Percentiles rank a stretch among this genome's conserved stretches.
These are phyloP conservation scores for Thelonectria blattea DNA, from an alignment of 2,329 filamentous ascomycete species.

Conservation along the genomic window DNA sequence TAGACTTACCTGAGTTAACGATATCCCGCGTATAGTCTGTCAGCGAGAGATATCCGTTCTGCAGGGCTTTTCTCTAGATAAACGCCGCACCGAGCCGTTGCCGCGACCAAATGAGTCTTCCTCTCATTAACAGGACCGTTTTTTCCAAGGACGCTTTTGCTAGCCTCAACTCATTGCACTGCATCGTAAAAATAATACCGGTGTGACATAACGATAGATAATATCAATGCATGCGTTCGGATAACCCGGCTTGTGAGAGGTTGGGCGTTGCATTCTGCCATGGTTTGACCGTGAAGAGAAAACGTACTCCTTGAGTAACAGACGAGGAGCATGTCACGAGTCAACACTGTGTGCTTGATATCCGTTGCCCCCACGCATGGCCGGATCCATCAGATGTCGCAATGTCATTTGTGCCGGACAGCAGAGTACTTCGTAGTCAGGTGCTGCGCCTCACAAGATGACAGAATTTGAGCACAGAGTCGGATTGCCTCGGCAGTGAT, in stretches of 20 bases:
- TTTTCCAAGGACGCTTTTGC: too few species aligned
- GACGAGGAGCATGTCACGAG: slow-evolving; percentile 82
- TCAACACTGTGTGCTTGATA: slow-evolving; percentile 76
- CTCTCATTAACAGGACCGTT: slow-evolving; percentile 80
- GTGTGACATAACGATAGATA: slow-evolving; percentile 84
- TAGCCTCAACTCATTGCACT: too few species aligned
- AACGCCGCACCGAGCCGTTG: slow-evolving; percentile 74
- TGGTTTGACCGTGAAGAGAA: slow-evolving; percentile 71
- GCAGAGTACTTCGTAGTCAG: too few species aligned
- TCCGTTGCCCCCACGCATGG: slow-evolving; percentile 70
- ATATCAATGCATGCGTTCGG: slow-evolving; percentile 79
- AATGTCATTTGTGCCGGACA: slow-evolving; percentile 60
- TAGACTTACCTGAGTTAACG: slow-evolving; percentile 58
- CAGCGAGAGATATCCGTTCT: slow-evolving; percentile 88
- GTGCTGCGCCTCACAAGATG: too few species aligned
- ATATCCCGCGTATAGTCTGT: slow-evolving; percentile 75
- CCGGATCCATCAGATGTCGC: slow-evolving; percentile 75
- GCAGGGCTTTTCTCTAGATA: slow-evolving; percentile 84
- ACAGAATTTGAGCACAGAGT: too few species aligned
- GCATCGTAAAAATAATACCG: too few species aligned
- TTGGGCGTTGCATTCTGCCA: slow-evolving; percentile 74
- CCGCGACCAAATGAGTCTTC: slow-evolving; percentile 74
- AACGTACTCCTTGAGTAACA: slow-evolving; percentile 69
- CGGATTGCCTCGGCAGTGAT: too few species aligned
- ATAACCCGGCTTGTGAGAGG: slow-evolving; percentile 80